Percentiles rank a stretch among this genome's conserved stretches.
Conservation (phyloP, 371 early-diverging fungal genomes). For the Encephalitozoon intestinalis region DNA sequence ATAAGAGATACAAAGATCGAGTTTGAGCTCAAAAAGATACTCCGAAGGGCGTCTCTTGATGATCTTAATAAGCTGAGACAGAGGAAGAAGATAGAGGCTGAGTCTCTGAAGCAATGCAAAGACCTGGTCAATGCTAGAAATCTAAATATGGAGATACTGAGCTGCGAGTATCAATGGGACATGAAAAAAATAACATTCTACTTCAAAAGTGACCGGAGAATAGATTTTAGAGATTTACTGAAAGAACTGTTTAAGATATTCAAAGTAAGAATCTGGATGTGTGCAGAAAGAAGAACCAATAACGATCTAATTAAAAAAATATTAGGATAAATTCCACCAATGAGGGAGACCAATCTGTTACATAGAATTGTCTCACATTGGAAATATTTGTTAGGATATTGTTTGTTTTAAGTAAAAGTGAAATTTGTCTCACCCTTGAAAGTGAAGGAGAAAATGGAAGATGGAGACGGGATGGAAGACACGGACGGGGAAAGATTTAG, state of each 20-base stretch:
- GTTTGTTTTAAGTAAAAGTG: neutral
- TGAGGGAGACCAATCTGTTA: neutral
- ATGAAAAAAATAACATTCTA: slow-evolving; percentile 61
- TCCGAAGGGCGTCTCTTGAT: slow-evolving; percentile 47
- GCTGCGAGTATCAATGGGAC: slow-evolving; percentile 62
- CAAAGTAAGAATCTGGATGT: slow-evolving; percentile 97
- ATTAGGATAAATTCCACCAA: neutral
- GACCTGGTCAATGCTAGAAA: slow-evolving; percentile 34
- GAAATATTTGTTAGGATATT: neutral
- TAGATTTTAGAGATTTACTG: slow-evolving; percentile 93
- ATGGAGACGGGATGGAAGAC: neutral
- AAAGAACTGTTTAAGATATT: slow-evolving; percentile 91
- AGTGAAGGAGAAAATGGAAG: neutral
- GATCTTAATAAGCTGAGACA: slow-evolving; percentile 47
- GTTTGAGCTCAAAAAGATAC: slow-evolving; percentile 51
- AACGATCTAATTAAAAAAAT: slow-evolving; percentile 15
- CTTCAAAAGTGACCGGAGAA: slow-evolving; percentile 63
- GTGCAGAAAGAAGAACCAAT: slow-evolving; percentile 51
- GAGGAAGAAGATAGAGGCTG: slow-evolving; percentile 46
- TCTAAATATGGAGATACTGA: slow-evolving; percentile 56
- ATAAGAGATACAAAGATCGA: slow-evolving; percentile 33
- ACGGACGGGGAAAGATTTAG: neutral
- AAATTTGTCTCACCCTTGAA: neutral
- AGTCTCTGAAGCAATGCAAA: slow-evolving; percentile 47
- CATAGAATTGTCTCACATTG: neutral